A percentile compares a stretch with the other conserved stretches of the same genome.
These are phyloP conservation scores for Boletus rex-veris DNA, from an alignment of 768 basidiomycete species.

Conservation along the genomic window DNA sequence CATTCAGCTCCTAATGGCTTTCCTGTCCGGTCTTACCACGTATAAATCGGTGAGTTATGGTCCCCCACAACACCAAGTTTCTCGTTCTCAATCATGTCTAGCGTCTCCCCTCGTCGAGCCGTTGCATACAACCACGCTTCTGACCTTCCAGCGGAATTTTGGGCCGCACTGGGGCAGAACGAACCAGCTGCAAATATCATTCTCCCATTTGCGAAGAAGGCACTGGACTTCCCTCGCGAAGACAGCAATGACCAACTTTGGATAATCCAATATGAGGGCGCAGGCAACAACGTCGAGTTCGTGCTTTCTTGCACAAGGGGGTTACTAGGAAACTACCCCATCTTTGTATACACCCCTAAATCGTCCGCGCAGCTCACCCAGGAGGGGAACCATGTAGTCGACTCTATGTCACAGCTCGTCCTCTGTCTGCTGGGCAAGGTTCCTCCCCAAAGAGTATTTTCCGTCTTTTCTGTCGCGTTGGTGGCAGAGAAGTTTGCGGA, in stretches of 20 bases:
- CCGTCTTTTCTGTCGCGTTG: constrained; percentile 55
- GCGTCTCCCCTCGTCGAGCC: neutral
- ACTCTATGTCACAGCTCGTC: constrained; percentile 43
- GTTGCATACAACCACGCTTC: constrained; percentile 3
- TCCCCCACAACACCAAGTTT: constrained; percentile 15
- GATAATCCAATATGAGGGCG: constrained; percentile 27
- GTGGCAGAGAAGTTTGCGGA: constrained; percentile 46
- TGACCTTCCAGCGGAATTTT: constrained; percentile 26
- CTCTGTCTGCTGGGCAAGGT: constrained; percentile 35
- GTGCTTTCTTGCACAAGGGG: constrained; percentile 60
- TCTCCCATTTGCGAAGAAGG: constrained; percentile 38
- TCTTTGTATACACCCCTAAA: constrained; percentile 57
- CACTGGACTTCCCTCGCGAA: constrained; percentile 4
- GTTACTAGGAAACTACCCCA: constrained; percentile 55
- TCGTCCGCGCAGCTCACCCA: constrained; percentile 36
- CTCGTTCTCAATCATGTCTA: constrained; percentile 19
- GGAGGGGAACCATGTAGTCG: constrained; percentile 23
- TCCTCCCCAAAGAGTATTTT: constrained; percentile 49
- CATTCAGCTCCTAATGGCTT: neutral
- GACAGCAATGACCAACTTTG: constrained; percentile 23
- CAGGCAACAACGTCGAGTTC: constrained; percentile 27
- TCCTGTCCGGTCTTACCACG: neutral
- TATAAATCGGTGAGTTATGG: constrained; percentile 9
- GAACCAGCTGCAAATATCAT: constrained; percentile 40
- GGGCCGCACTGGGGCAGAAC: constrained; percentile 26